Evolutionary conservation across 306 rosid species (phyloP).

Genomic region (Cucumis melo): DNA sequence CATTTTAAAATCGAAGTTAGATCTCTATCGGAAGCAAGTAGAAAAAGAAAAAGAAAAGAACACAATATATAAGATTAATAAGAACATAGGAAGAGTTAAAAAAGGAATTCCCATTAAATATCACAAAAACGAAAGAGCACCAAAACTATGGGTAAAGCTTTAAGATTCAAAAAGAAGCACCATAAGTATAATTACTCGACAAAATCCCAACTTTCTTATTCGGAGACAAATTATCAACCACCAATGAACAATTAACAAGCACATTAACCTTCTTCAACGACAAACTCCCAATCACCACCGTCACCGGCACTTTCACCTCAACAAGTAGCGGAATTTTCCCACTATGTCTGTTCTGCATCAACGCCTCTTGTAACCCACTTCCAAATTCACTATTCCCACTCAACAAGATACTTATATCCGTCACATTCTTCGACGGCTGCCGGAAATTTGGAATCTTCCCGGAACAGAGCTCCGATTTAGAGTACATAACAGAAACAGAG

Average conservation of each 20-base stretch:
- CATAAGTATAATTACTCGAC: conserved; percentile 9
- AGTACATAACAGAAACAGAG: background rate
- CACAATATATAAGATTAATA: too few relatives aligned
- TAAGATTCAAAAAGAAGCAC: background rate
- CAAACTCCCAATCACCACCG: conserved; percentile 6
- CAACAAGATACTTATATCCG: conserved; percentile 11
- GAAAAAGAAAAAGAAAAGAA: background rate
- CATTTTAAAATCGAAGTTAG: too few relatives aligned
- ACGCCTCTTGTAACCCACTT: background rate
- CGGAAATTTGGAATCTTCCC: conserved; percentile 23
- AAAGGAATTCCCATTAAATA: background rate
- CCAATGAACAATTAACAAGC: conserved; percentile 20
- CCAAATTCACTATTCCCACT: conserved; percentile 23
- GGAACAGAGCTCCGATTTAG: background rate
- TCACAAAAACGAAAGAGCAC: background rate
- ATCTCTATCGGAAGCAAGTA: background rate
- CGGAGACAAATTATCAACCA: conserved; percentile 20
- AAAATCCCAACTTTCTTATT: conserved; percentile 15
- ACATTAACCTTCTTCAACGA: conserved; percentile 10
- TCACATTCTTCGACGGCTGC: conserved; percentile 22
- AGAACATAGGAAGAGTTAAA: background rate
- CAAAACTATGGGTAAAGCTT: background rate
- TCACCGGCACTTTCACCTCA: conserved; percentile 21
- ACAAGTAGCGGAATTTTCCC: conserved; percentile 24
- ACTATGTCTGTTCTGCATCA: conserved; percentile 6